Evolutionary conservation across 148 eudicot species (phyloP), one percentile per base, ranked within the genome.

Genomic region (Persicaria maculosa): DNA sequence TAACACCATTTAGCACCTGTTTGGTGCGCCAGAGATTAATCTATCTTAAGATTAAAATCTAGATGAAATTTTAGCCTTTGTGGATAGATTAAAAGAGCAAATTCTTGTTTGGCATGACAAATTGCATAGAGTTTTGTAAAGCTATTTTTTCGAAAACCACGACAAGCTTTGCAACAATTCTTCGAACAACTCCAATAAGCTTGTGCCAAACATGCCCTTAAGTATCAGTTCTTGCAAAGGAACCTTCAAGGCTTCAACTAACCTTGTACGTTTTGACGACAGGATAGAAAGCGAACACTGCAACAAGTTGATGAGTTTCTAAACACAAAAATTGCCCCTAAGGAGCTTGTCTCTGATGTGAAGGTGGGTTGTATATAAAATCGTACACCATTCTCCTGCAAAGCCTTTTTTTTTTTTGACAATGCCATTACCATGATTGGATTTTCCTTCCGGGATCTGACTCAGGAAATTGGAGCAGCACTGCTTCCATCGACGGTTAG

Each of bases 261-360:
- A 65, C 19, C 46, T 36, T 59, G 16, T 65, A 36, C 70, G 15
- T 40, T 36, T 65, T 20, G 69, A 75, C 77, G 78, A 71, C 91
- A 95, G 99, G 97, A 95, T 69, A 82, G 99, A 72, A 95, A 90
- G 84, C 81, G 86, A 84, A 95, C 96, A 68, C 68, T 92, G 72
- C 72, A 74, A 76, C 88, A 92, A 82, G 71, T 95, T 9, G 89
- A 90, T 55, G 97, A 92, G 82, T 86, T 92, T 57, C 68, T 95
- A 62, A 82, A 69, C 81, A 85, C 84, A 50, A 86, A 92, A 79
- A 74, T 95, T 68, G 99, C 86, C 44, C 96, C 99, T 31, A 85
- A 88, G n/a, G 99, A 92, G 79, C 81, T 95, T 20, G 84, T 85
- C 44, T 86, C 81, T 74, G 99, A 95, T 44, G 79, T 95, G 68